Base-by-base conservation (phyloP, 768 basidiomycete genomes). In the Cystobasidium onofrii region DNA sequence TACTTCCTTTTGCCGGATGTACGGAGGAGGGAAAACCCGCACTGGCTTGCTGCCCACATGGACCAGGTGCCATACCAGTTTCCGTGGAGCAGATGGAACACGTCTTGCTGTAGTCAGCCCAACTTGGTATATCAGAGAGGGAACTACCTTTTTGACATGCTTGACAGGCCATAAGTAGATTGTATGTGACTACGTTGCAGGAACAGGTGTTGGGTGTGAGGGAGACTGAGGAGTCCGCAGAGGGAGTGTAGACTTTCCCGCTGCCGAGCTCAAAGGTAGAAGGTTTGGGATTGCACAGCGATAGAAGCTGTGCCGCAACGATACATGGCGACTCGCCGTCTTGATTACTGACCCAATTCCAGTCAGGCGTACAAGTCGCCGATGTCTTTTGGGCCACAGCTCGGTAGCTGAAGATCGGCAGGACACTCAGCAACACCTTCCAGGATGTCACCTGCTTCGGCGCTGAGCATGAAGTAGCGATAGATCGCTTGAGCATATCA, bases 171-270 rank as follows among this genome's bases (percentile, higher is more conserved):
- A 55, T 33, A 27, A 71, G 69, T 33, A 71, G 27, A 34, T 71
- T 71, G 55, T 71, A 71, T n/a, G 55, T 36, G 27, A 71, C 69
- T n/a, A 71, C 25, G 41, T 71, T 71, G 69, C 69, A 71, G 23
- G 69, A 52, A 34, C 69, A 71, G 31, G 69, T 71, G 15, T 31
- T 71, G 7, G 69, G 27, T 18, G 13, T 34, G 54, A 71, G 25
- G 20, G n/a, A 25, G 52, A 46, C 20, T 25, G 18, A 10, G 1
- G 39, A 33, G 43, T 31, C 46, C 7, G 23, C 33, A 34, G 69
- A 71, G 6, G 69, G 69, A 10, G 39, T 60, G 55, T 71, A 71
- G 55, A 71, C 25, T 39, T 34, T 55, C 9, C 54, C 55, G 13
- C 33, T 44, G 50, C 36, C 33, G 9, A 55, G 27, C n/a, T 71